These are phyloP conservation scores for Pseudogymnoascus sp. DNA, from an alignment of 2,329 filamentous ascomycete genomes.

Conservation along the genomic window DNA sequence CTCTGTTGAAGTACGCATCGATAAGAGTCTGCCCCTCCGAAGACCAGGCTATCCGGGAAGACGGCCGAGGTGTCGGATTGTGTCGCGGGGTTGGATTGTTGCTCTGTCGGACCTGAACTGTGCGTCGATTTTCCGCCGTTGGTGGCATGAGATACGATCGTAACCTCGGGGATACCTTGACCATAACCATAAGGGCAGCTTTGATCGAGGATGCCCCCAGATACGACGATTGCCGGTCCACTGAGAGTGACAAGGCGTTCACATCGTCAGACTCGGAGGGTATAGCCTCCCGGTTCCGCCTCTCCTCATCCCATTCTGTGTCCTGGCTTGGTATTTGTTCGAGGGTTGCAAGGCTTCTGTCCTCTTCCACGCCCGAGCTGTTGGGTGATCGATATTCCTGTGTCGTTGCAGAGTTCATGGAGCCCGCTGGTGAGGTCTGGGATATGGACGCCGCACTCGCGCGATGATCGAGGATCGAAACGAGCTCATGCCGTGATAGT, in stretches of 20 bases:
- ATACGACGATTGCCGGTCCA: conserved; percentile 58
- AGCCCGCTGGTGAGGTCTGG: conserved; percentile 46
- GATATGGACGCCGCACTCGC: conserved; percentile 21
- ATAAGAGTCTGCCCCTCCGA: conserved; percentile 62
- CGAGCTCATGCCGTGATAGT: conserved; percentile 57
- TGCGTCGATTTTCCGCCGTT: conserved; percentile 19
- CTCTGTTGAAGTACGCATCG: conserved; percentile 68
- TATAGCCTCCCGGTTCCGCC: conserved; percentile 46
- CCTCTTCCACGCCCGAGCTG: conserved; percentile 42
- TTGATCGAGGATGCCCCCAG: conserved; percentile 69
- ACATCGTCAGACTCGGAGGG: conserved; percentile 64
- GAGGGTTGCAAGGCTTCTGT: conserved; percentile 42
- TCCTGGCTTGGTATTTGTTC: conserved; percentile 63
- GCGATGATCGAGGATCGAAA: conserved; percentile 48
- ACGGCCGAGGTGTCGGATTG: conserved; percentile 31
- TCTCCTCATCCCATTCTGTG: conserved; percentile 61
- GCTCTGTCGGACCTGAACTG: conserved; percentile 15
- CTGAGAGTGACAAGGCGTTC: conserved; percentile 55
- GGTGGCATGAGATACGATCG: conserved; percentile 37
- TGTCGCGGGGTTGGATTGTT: conserved; percentile 28
- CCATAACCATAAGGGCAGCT: conserved; percentile 64
- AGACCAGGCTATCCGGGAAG: conserved; percentile 44
- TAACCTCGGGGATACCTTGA: conserved; percentile 43
- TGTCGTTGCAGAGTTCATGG: conserved; percentile 43
- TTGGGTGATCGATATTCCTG: conserved; percentile 43